Conservation (phyloP, 1,139 yeast genomes). For the Yamadazyma sp. region DNA sequence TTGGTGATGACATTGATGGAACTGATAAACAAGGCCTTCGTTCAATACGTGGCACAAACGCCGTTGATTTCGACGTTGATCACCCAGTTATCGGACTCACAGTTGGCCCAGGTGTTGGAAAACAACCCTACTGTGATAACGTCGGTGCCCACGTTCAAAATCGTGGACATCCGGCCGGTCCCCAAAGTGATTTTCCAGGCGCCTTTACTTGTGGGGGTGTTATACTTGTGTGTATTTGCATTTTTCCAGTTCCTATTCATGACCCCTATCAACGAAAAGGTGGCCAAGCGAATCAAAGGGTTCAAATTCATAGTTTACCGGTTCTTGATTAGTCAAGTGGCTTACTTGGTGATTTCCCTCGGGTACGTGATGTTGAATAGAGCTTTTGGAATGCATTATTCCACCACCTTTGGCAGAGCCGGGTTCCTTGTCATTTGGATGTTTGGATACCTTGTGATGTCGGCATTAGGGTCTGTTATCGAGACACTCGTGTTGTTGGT, state of each 20-base stretch:
- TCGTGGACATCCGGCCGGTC: constrained; percentile 24
- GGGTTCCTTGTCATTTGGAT: constrained; percentile 55
- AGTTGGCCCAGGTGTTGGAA: constrained; percentile 17
- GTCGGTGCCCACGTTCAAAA: constrained; percentile 22
- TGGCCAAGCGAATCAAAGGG: constrained; percentile 34
- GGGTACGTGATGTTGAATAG: constrained; percentile 41
- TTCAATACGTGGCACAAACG: constrained; percentile 18
- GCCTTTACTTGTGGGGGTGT: constrained; percentile 32
- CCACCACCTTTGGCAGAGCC: constrained; percentile 38
- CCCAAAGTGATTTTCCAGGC: constrained; percentile 26
- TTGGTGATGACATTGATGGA: constrained; percentile 21
- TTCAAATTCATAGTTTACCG: constrained; percentile 40
- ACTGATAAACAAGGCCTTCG: constrained; percentile 16
- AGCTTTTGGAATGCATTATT: constrained; percentile 42
- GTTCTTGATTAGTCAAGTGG: constrained; percentile 39
- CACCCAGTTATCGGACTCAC: constrained; percentile 19
- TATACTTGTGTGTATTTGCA: constrained; percentile 31
- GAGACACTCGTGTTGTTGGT: constrained; percentile 42
- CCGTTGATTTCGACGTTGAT: constrained; percentile 23
- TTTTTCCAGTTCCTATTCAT: constrained; percentile 33
- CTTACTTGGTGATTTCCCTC: constrained; percentile 43
- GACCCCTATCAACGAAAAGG: constrained; percentile 25
- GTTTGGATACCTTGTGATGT: constrained; percentile 43
- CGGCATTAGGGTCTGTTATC: constrained; percentile 52
- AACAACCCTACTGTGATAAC: constrained; percentile 27